These are phyloP conservation scores for Verbascum thapsus DNA, from an alignment of 257 asterid genomes.

Conservation along the genomic window DNA sequence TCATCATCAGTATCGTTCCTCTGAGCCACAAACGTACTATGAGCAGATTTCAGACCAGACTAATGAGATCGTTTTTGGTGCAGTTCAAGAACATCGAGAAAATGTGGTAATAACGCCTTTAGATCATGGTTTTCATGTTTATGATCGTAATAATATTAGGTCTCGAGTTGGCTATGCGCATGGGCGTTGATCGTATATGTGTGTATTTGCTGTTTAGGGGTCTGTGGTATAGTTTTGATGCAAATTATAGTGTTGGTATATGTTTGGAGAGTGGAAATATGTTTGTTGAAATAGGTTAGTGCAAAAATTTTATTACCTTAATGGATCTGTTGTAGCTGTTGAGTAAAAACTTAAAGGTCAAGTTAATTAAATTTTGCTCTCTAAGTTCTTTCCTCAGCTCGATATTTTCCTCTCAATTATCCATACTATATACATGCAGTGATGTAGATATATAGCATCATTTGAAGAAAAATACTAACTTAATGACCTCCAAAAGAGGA, in stretches of 20 bases:
- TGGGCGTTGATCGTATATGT: conserved; percentile 45
- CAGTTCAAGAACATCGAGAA: conserved; percentile 61
- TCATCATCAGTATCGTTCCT: conserved; percentile 63
- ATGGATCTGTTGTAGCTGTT: conserved; percentile 26
- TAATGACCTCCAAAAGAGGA: too few species aligned
- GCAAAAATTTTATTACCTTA: conserved; percentile 24
- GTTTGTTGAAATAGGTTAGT: conserved; percentile 32
- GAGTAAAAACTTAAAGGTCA: too few species aligned
- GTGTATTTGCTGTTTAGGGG: conserved; percentile 24
- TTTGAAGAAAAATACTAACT: too few species aligned
- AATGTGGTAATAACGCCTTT: conserved; percentile 66
- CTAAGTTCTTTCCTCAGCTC: too few species aligned
- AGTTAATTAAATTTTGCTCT: too few species aligned
- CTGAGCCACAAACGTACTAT: conserved; percentile 65
- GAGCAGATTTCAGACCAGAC: conserved; percentile 65
- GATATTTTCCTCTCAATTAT: too few species aligned
- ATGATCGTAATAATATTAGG: conserved; percentile 45
- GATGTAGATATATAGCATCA: too few species aligned
- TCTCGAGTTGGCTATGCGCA: conserved; percentile 46
- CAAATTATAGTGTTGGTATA: conserved; percentile 31
- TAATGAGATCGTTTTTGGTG: conserved; percentile 82
- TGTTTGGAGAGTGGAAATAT: conserved; percentile 38
- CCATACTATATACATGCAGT: too few species aligned
- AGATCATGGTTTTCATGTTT: conserved; percentile 50
- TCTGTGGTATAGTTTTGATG: conserved; percentile 43